Percentiles rank a stretch among this genome's conserved stretches.
These are phyloP conservation scores for Graphilbum sp. DNA, from an alignment of 2,329 filamentous ascomycete genomes.

Conservation along the genomic window DNA sequence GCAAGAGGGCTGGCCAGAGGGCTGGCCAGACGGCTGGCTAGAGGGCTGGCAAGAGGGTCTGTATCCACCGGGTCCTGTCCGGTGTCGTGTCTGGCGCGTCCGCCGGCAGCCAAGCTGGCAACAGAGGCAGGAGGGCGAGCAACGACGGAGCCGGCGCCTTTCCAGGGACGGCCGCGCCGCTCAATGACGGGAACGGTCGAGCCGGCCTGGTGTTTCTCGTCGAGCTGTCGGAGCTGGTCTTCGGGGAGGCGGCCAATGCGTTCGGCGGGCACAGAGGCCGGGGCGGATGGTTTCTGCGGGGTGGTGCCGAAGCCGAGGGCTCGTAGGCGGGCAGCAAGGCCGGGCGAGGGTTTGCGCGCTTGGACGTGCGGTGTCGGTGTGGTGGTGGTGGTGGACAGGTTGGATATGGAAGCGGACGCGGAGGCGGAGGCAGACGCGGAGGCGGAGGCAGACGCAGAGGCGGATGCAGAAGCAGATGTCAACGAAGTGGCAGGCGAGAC, in stretches of 20 bases:
- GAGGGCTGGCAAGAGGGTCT: too few relatives aligned
- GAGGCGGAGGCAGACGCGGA: background rate
- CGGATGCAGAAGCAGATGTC: too few relatives aligned
- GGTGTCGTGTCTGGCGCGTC: slow-evolving; percentile 3
- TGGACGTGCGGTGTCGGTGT: background rate
- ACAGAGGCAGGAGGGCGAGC: slow-evolving; percentile 30
- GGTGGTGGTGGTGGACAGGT: slow-evolving; percentile 14
- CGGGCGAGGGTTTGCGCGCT: slow-evolving; percentile 44
- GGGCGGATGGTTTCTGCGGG: slow-evolving; percentile 19
- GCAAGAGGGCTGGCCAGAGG: too few relatives aligned
- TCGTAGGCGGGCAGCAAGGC: slow-evolving; percentile 47
- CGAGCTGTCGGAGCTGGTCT: slow-evolving; percentile 51
- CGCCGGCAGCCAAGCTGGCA: slow-evolving; percentile 12
- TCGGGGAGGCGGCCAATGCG: slow-evolving; percentile 53
- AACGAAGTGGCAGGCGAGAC: too few relatives aligned
- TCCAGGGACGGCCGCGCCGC: slow-evolving; percentile 57
- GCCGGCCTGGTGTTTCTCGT: slow-evolving; percentile 46
- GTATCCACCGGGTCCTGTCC: slow-evolving; percentile 5
- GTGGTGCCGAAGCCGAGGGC: slow-evolving; percentile 42
- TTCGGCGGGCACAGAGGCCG: slow-evolving; percentile 20
- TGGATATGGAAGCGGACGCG: background rate
- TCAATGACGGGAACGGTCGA: slow-evolving; percentile 35
- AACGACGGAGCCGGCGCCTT: slow-evolving; percentile 43
- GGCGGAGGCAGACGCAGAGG: background rate
- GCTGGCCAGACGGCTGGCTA: too few relatives aligned